Evolutionary conservation across 2,329 filamentous ascomycete species (phyloP).

Genomic region (Fusarium albosuccineum): DNA sequence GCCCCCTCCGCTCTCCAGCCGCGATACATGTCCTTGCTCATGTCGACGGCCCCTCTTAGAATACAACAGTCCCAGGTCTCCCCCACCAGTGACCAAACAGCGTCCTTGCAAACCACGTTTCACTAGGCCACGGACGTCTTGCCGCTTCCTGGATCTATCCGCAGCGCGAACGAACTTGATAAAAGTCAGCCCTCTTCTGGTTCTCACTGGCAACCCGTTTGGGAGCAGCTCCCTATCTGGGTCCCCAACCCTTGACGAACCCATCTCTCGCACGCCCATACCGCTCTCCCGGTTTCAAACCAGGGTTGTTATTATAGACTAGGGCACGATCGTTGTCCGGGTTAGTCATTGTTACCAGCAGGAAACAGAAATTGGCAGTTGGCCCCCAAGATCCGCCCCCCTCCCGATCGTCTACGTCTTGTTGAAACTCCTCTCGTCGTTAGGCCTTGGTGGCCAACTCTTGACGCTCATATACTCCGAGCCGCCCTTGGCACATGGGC

Average conservation of each 20-base stretch:
- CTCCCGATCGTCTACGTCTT: slow-evolving; percentile 14
- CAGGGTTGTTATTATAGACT: slow-evolving; percentile 28
- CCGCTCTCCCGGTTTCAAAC: slow-evolving; percentile 34
- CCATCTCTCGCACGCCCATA: slow-evolving; percentile 26
- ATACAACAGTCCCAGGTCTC: slow-evolving; percentile 36
- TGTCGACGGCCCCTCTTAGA: slow-evolving; percentile 37
- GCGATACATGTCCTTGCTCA: slow-evolving; percentile 38
- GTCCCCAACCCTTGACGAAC: slow-evolving; percentile 9
- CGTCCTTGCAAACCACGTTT: slow-evolving; percentile 40
- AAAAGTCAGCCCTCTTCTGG: slow-evolving; percentile 14
- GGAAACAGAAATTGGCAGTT: slow-evolving; percentile 32
- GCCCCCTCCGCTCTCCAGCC: slow-evolving; percentile 37
- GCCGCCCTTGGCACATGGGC: slow-evolving; percentile 18
- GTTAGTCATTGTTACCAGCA: slow-evolving; percentile 28
- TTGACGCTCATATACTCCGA: slow-evolving; percentile 26
- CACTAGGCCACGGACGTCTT: slow-evolving; percentile 33
- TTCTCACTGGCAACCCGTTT: background rate
- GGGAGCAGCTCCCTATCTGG: slow-evolving; percentile 4
- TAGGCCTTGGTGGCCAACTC: slow-evolving; percentile 9
- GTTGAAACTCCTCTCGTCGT: slow-evolving; percentile 14
- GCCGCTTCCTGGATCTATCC: slow-evolving; percentile 36
- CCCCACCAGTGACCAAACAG: slow-evolving; percentile 36
- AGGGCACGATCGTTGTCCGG: slow-evolving; percentile 26
- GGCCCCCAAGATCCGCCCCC: slow-evolving; percentile 27
- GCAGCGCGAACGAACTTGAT: slow-evolving; percentile 25